Percentiles rank a stretch among this genome's conserved stretches.
phyloP scores from a whole-genome alignment of 78 protist species.

The Dictyostelium discoideum region dicty_2.7 NC_007091.3:2945501-2946000 shows the following conservation, averaged over 20 bases:
- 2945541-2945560: slow-evolving; percentile 72
- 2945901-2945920: slow-evolving; percentile 72
- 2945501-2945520: slow-evolving; percentile 34
- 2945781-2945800: slow-evolving; percentile 76
- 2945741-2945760: slow-evolving; percentile 75
- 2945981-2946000: slow-evolving; percentile 11
- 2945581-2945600: slow-evolving; percentile 74
- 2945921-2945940: slow-evolving; percentile 37
- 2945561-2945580: slow-evolving; percentile 31
- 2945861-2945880: slow-evolving; percentile 74
- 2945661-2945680: slow-evolving; percentile 84
- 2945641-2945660: slow-evolving; percentile 78
- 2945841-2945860: slow-evolving; percentile 46
- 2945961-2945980: slow-evolving; percentile 13
- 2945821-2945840: slow-evolving; percentile 34
- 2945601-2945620: slow-evolving; percentile 76
- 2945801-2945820: slow-evolving; percentile 74
- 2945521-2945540: slow-evolving; percentile 79
- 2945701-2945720: slow-evolving; percentile 53
- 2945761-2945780: slow-evolving; percentile 61
- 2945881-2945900: slow-evolving; percentile 19
- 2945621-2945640: slow-evolving; percentile 66
- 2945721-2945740: slow-evolving; percentile 69
- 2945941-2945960: slow-evolving; percentile 49
- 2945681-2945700: slow-evolving; percentile 78